Base-by-base conservation (phyloP, 768 basidiomycete genomes). In the Xerocomellus chrysenteron region DNA sequence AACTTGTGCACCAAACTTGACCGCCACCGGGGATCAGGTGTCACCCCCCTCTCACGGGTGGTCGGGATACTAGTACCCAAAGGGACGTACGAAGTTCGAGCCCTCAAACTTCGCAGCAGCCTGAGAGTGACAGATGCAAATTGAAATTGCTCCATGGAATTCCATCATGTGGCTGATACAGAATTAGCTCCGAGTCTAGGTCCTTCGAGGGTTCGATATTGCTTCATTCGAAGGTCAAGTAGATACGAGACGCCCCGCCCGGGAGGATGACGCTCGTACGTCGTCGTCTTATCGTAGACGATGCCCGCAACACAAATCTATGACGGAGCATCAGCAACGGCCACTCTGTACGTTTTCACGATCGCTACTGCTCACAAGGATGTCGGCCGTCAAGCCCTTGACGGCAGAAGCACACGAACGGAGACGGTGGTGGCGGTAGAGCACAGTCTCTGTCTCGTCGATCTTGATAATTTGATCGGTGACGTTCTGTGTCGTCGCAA, bases 341-440 rank as follows among this genome's bases (percentile, higher is more conserved):
- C 2, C 47, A 56, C 50, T 16, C 5, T 8, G 56, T 16, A 21
- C 4, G 33, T n/a, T 9, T 35, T 26, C 35, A 17, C 19, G 11
- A 46, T 24, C 0, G 17, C 7, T 55, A 3, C 9, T n/a, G 30
- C 86, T 56, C 60, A 92, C 91, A 50, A 95, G 73, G 14, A 95
- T 89, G 60, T 92, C 88, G 2, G 90, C 78, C 1, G 92, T 94
- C 3, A 95, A 70, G 1, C 93, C 93, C 68, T 92, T 92, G 55
- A 95, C 80, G 0, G 92, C 85, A 17, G 92, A 92, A 1, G 87
- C 87, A 0, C 78, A 78, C 3, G 87, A 86, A 36, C 90, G 81
- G 64, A 96, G 87, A 9, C 93, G 85, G 66, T 95, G 91, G 83
- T 92, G 86, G 17, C 94, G 82, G 62, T 94, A 94, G 0, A 73